A percentile compares a stretch with the other conserved stretches of the same genome.
Conservation (phyloP, 139 green algal species). For the Chlamydomonas sp. region DNA sequence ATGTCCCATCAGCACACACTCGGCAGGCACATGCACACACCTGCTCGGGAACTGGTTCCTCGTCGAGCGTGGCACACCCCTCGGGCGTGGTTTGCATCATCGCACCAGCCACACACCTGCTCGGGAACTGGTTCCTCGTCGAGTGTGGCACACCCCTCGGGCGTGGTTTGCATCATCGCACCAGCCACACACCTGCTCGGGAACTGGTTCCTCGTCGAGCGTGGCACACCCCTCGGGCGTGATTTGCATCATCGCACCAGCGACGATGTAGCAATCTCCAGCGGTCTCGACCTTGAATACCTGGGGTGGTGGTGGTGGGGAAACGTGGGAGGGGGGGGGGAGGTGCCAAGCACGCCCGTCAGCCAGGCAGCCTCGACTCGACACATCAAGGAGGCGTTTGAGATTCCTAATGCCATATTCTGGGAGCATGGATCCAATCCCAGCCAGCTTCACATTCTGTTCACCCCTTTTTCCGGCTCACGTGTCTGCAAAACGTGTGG, state of each 20-base stretch:
- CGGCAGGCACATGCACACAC: no score
- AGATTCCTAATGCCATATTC: background rate
- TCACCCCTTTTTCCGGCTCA: no score
- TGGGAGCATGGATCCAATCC: background rate
- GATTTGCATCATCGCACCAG: background rate
- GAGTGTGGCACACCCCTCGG: no score
- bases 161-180: background rate
- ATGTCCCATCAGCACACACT: no score
- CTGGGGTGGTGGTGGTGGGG: background rate
- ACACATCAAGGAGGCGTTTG: background rate
- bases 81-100: background rate
- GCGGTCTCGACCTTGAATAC: constrained; percentile 17
- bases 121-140: no score
- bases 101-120: no score
- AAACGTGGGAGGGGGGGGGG: background rate
- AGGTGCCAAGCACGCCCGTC: background rate
- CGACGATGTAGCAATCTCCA: constrained; percentile 33
- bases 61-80: no score
- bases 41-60: no score
- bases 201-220: no score
- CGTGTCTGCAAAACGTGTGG: no score
- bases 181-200: no score
- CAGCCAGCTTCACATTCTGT: constrained; percentile 1
- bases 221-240: background rate
- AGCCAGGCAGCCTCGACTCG: background rate